A percentile compares a stretch with the other conserved stretches of the same genome.
phyloP scores from a whole-genome alignment of 257 asterid genomes.

The Solanum bulbocastanum region DNA sequence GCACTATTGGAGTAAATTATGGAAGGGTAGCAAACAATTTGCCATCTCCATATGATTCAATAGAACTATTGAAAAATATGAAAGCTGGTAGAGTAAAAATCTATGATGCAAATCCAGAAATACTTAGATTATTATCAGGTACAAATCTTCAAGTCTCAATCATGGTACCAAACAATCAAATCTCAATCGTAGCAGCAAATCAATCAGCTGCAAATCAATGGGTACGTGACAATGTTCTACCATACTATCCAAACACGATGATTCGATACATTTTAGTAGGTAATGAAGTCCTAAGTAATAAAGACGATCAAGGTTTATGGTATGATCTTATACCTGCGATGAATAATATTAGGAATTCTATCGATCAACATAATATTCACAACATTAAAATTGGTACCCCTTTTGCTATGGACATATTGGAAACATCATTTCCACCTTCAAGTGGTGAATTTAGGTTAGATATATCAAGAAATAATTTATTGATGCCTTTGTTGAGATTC shows the following conservation, averaged over 20 bases:
- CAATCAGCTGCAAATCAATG: conserved; percentile 38
- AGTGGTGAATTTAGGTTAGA: conserved; percentile 45
- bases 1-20: conserved; percentile 53
- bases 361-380: conserved; percentile 27
- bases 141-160: conserved; percentile 44
- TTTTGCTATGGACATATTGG: conserved; percentile 54
- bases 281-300: conserved; percentile 49
- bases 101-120: conserved; percentile 57
- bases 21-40: conserved; percentile 47
- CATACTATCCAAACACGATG: conserved; percentile 41
- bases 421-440: conserved; percentile 58
- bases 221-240: conserved; percentile 44
- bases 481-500: conserved; percentile 38
- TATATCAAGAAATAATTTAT: conserved; percentile 20
- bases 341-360: conserved; percentile 27
- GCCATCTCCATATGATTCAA: conserved; percentile 45
- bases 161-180: conserved; percentile 42
- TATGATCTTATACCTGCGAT: conserved; percentile 61
- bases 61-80: conserved; percentile 33
- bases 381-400: conserved; percentile 73
- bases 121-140: conserved; percentile 48
- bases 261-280: conserved; percentile 58
- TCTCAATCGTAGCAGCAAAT: conserved; percentile 40
- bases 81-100: conserved; percentile 35
- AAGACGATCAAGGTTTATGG: conserved; percentile 27